phyloP scores from a whole-genome alignment of 2,329 filamentous ascomycete species.

The Thelonectria blattea region DNA sequence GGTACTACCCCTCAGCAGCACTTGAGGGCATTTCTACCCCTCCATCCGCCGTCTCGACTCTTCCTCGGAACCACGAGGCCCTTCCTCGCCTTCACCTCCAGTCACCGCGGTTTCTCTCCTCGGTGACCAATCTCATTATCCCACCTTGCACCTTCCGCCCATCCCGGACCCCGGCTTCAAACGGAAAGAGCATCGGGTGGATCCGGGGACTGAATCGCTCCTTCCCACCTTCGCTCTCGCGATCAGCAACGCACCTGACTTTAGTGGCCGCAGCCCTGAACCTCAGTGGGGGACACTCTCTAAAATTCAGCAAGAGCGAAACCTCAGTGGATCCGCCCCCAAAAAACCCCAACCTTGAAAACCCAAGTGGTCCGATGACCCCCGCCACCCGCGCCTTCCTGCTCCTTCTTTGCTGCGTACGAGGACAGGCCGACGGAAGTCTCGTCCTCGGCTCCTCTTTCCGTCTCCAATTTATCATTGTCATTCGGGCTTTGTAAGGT shows the following conservation, averaged over 20 bases:
- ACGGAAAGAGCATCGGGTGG: constrained; percentile 18
- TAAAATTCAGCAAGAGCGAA: background rate
- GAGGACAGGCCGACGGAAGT: constrained; percentile 2
- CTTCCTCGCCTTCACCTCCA: background rate
- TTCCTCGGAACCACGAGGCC: background rate
- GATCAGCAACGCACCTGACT: constrained; percentile 6
- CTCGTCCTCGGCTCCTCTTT: constrained; percentile 12
- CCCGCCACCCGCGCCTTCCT: constrained; percentile 4
- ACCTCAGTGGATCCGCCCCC: constrained; percentile 12
- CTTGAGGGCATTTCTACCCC: background rate
- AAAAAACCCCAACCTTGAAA: constrained; percentile 5
- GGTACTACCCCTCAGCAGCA: background rate
- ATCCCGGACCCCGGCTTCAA: constrained; percentile 6
- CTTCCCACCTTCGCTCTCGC: background rate
- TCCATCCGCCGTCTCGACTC: background rate
- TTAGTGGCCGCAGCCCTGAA: constrained; percentile 13
- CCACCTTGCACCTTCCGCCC: background rate
- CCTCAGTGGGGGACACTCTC: constrained; percentile 9
- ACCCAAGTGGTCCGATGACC: constrained; percentile 8
- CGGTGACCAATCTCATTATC: background rate
- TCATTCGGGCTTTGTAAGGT: constrained; percentile 4
- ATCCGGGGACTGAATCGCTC: constrained; percentile 6
- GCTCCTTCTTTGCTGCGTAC: background rate
- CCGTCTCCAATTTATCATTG: background rate
- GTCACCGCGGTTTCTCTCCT: constrained; percentile 1